Conservation (phyloP, 371 early-diverging fungal species). For the Mucor indicus region DNA sequence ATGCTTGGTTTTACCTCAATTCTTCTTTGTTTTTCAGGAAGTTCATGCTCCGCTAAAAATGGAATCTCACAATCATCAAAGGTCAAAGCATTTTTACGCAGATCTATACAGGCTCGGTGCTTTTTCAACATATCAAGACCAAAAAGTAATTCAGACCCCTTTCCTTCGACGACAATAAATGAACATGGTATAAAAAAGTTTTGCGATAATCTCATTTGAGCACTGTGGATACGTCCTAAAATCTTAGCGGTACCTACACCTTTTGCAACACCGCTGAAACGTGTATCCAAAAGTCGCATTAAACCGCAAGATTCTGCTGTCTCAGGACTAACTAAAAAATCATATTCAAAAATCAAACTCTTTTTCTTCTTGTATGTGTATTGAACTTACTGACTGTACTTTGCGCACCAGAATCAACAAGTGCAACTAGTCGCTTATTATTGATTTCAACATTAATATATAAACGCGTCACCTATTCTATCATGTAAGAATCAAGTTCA, state of each 20-base stretch:
- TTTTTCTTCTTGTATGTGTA: neutral
- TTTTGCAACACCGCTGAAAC: conserved; percentile 88
- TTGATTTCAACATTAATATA: conserved; percentile 91
- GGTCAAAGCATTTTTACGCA: conserved; percentile 74
- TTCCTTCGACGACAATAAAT: conserved; percentile 92
- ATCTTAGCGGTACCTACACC: conserved; percentile 97
- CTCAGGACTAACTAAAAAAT: conserved; percentile 65
- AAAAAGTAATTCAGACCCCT: conserved; percentile 88
- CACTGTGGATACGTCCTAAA: conserved; percentile 89
- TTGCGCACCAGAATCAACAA: conserved; percentile 98
- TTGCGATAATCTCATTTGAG: conserved; percentile 75
- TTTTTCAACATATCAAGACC: conserved; percentile 94
- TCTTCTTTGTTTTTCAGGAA: conserved; percentile 70
- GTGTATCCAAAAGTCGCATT: conserved; percentile 84
- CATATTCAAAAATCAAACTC: neutral
- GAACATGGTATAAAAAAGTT: conserved; percentile 79
- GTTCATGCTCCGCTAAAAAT: conserved; percentile 88
- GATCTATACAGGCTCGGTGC: conserved; percentile 88
- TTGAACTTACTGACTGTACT: conserved; percentile 84
- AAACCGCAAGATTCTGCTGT: conserved; percentile 87
- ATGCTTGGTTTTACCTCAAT: conserved; percentile 28
- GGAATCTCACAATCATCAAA: conserved; percentile 82
- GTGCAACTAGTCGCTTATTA: conserved; percentile 82
- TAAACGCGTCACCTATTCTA: conserved; percentile 73
- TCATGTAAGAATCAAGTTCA: neutral